These are phyloP conservation scores for Fallopia convolvulus DNA, from an alignment of 148 eudicot genomes.

Conservation along the genomic window DNA sequence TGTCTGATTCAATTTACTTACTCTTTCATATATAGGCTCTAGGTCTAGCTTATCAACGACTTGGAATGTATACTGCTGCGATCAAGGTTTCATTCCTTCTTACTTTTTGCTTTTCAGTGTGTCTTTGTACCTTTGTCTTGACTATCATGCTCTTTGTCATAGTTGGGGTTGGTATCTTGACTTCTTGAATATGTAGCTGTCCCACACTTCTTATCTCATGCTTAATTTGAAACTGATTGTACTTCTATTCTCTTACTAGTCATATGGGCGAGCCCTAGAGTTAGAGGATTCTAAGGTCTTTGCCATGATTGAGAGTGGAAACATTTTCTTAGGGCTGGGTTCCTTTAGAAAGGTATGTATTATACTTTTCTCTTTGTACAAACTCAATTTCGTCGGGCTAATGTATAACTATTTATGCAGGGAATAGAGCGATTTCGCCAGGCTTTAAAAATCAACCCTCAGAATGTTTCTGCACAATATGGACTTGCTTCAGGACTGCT, in stretches of 20 bases:
- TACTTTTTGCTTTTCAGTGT: background rate
- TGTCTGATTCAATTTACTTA: conserved; percentile 6
- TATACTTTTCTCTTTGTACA: background rate
- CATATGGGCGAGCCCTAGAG: conserved; percentile 88
- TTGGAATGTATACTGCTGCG: conserved; percentile 96
- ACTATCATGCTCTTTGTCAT: background rate
- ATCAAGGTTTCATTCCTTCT: conserved; percentile 47
- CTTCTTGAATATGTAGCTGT: background rate
- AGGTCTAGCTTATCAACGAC: conserved; percentile 80
- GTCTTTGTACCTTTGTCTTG: background rate
- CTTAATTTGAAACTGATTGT: background rate
- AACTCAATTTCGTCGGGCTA: background rate
- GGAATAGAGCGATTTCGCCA: conserved; percentile 78
- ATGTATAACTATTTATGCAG: conserved; percentile 21
- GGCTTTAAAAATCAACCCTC: conserved; percentile 59
- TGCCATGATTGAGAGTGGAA: conserved; percentile 90
- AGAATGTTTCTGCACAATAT: conserved; percentile 59
- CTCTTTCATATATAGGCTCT: conserved; percentile 41
- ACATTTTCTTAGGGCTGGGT: conserved; percentile 83
- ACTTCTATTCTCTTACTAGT: conserved; percentile 30
- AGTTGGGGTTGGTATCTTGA: background rate
- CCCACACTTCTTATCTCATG: background rate
- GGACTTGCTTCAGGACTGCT: conserved; percentile 93
- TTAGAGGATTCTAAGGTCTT: conserved; percentile 74
- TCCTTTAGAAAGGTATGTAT: conserved; percentile 63